Conservation (phyloP, 805 yeast genomes). For the Wickerhamomyces xylosicus region DNA sequence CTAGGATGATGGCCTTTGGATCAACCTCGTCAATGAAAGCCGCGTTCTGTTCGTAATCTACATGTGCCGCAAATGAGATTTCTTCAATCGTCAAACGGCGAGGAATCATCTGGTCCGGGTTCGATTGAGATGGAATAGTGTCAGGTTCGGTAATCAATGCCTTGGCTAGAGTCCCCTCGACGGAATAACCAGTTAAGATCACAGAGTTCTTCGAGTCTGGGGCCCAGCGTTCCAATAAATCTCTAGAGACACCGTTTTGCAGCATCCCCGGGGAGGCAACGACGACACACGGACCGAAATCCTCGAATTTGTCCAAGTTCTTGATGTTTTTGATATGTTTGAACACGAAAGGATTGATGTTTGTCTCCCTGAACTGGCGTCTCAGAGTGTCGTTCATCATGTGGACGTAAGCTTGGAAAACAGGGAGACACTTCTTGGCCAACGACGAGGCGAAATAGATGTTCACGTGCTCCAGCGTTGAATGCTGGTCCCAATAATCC, state of each 20-base stretch:
- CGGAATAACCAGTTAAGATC: slow-evolving; percentile 91
- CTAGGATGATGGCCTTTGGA: slow-evolving; percentile 79
- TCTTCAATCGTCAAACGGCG: slow-evolving; percentile 84
- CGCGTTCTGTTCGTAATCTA: slow-evolving; percentile 88
- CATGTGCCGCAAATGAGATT: slow-evolving; percentile 98
- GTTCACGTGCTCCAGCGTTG: slow-evolving; percentile 72
- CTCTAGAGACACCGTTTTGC: slow-evolving; percentile 91
- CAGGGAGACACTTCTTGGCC: slow-evolving; percentile 95
- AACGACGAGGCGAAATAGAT: slow-evolving; percentile 87
- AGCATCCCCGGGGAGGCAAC: slow-evolving; percentile 98
- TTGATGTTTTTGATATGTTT: slow-evolving; percentile 74
- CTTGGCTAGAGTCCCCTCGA: slow-evolving; percentile 97
- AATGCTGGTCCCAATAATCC: slow-evolving; percentile 86
- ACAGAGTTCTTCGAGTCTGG: slow-evolving; percentile 90
- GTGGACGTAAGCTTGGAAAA: slow-evolving; percentile 89
- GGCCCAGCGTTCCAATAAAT: slow-evolving; percentile 89
- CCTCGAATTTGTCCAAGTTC: slow-evolving; percentile 77
- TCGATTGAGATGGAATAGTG: slow-evolving; percentile 75
- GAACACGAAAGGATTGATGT: slow-evolving; percentile 84
- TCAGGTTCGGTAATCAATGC: slow-evolving; percentile 79
- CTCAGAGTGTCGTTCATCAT: slow-evolving; percentile 95
- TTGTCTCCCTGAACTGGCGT: slow-evolving; percentile 62
- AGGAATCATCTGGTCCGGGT: slow-evolving; percentile 77
- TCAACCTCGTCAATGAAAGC: slow-evolving; percentile 83
- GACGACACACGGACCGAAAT: slow-evolving; percentile 91